Base-by-base conservation (phyloP, 2,329 filamentous ascomycete species). In the Amesomyces nigricolor region DNA sequence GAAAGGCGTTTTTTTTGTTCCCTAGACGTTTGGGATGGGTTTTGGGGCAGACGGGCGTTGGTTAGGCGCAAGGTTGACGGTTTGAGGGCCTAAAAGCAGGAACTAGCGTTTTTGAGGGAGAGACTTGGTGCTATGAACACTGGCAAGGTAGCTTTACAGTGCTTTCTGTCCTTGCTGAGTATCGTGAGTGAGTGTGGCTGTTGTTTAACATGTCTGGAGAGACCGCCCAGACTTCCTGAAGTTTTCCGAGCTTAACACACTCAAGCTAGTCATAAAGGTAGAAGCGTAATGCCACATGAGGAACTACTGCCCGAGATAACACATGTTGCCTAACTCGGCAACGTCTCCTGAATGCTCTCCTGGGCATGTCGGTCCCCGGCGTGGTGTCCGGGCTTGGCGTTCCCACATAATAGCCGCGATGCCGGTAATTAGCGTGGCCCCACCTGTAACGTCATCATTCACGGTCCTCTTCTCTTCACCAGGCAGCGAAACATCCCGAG, bases 361-460 rank as follows among this genome's bases (percentile, higher is more conserved):
- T 26, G 22, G 22, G 22, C 22, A 26, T 26, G 22, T 26, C 22
- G 22, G 22, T 26, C 39, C 10, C 22, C 13, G 2, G 37, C 11
- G 17, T 9, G 30, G 10, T 14, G 7, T 29, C 11, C 3, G 26
- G 19, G 53, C 54, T 56, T 51, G 54, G 54, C 54, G 32, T 40
- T 32, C 14, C 22, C 44, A 47, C 48, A 53, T 47, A 35, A 38
- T 16, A 37, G n/a, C 10, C 10, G 43, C 43, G 29, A n/a, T 43
- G 17, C 30, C n/a, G 29, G 30, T 22, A 7, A n/a, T 32, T 29
- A 37, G 32, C 32, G 29, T 30, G 2, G 47, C 53, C 53, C 54
- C 54, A 53, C 54, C 45, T 53, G 38, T 32, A 53, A 56, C 54
- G 54, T 56, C 54, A 56, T 56, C 30, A 46, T n/a, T 30, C 11